Percentiles rank a stretch among this genome's conserved stretches.
Conservation (phyloP, 805 yeast species). For the Komagataella populi region DNA sequence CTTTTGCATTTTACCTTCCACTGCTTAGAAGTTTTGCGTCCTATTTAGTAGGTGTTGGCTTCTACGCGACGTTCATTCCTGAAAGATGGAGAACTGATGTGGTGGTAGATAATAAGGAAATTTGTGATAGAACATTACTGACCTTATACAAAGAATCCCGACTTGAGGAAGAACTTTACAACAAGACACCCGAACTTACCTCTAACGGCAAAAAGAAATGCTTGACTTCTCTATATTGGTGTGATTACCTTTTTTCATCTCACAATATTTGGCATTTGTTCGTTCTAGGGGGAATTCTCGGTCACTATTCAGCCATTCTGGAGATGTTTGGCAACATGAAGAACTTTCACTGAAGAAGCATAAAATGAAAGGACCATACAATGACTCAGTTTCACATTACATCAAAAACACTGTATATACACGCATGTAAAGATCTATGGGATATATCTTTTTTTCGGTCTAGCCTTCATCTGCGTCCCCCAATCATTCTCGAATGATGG, state of each 20-base stretch:
- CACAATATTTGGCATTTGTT: constrained; percentile 93
- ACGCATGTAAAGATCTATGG: background rate
- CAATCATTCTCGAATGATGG: no score
- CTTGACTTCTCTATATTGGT: constrained; percentile 67
- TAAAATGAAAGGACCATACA: background rate
- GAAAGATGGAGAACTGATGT: constrained; percentile 78
- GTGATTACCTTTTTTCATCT: constrained; percentile 58
- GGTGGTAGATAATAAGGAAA: constrained; percentile 28
- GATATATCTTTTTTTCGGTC: background rate
- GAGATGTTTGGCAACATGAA: constrained; percentile 39
- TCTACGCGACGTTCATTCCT: constrained; percentile 80
- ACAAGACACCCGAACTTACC: constrained; percentile 23
- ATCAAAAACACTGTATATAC: background rate
- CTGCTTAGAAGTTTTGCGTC: constrained; percentile 57
- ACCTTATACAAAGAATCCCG: constrained; percentile 11
- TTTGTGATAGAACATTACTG: constrained; percentile 18
- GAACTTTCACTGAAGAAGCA: background rate
- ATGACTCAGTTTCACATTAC: no score
- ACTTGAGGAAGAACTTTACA: constrained; percentile 16
- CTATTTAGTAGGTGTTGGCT: constrained; percentile 72
- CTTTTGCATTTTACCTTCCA: constrained; percentile 51
- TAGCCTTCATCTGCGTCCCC: background rate
- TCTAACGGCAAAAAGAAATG: constrained; percentile 12
- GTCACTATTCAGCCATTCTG: constrained; percentile 72
- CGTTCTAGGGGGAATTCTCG: constrained; percentile 80